Conservation (phyloP, 2,329 filamentous ascomycete species). For the Sporothrix curviconia region DNA sequence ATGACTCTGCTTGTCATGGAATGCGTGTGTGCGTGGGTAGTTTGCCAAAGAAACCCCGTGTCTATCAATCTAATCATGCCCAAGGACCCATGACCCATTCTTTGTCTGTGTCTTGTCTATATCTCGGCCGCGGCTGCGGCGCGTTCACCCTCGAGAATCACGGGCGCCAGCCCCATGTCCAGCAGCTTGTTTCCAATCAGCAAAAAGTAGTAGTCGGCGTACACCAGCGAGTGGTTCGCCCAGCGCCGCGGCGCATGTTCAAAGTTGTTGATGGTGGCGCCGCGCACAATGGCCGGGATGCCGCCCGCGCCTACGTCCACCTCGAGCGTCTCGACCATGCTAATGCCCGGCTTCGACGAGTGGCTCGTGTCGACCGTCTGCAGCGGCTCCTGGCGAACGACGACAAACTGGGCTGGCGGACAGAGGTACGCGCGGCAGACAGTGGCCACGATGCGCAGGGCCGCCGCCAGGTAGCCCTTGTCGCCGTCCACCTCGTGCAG, state of each 20-base stretch:
- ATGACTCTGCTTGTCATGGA: no score
- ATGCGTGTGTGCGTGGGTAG: no score
- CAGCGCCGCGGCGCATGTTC: slow-evolving; percentile 19
- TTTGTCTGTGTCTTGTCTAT: no score
- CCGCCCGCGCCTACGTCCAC: neutral
- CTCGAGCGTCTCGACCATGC: neutral
- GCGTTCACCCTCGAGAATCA: slow-evolving; percentile 18
- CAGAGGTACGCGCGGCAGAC: slow-evolving; percentile 22
- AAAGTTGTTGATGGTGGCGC: slow-evolving; percentile 26
- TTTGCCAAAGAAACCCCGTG: no score
- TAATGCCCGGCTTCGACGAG: slow-evolving; percentile 16
- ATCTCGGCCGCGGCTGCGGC: no score
- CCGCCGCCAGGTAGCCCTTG: slow-evolving; percentile 21
- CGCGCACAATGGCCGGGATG: slow-evolving; percentile 21
- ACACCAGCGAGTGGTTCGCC: slow-evolving; percentile 34
- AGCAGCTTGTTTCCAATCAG: slow-evolving; percentile 39
- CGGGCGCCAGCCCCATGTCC: slow-evolving; percentile 22
- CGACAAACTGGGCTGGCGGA: slow-evolving; percentile 10
- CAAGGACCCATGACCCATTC: no score
- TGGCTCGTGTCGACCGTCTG: no score
- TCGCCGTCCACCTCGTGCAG: slow-evolving; percentile 26
- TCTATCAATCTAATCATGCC: no score
- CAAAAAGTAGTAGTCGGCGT: slow-evolving; percentile 40
- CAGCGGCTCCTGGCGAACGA: slow-evolving; percentile 12
- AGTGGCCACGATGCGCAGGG: slow-evolving; percentile 25